Evolutionary conservation across 371 early-diverging fungal species (phyloP), one percentile per base, ranked within the genome.

Genomic region (Syncephalastrum sp.): DNA sequence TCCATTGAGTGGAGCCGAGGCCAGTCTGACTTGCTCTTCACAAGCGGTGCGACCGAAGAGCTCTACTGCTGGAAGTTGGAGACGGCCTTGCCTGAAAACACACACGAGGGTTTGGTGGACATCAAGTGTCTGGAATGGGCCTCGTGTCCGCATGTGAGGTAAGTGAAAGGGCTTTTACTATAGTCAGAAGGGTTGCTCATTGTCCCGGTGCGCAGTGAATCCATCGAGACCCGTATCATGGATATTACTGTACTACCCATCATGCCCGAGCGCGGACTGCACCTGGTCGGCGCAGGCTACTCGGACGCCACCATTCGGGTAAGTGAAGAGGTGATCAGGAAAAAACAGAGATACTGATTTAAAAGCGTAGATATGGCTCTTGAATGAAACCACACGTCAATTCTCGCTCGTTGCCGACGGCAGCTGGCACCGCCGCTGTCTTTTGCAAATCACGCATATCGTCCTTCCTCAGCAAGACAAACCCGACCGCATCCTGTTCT

Each of bases 261-360:
- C 16, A 59, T 66, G 14, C 38, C 65, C 5, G 24, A 53, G 12
- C 66, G 64, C n/a, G 70, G 77, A 3, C 64, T 75, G 15, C 85
- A 85, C 63, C 63, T 85, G 50, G 61, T 85, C 25, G 80, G 76
- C 10, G 77, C 81, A 4, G 83, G 78, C 0, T 85, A 85, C 57
- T 85, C 85, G 0, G 85, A 85, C 65, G 70, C 82, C 1, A 74
- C 77, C 33, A 74, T 82, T n/a, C 65, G 85, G n/a, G 71, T 77
- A 67, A 50, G 63, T 61, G 7, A 10, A 29, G 15, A n/a, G 38
- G 14, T 21, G 2, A 16, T 14, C 5, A 13, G 6, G 17, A 51
- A n/a, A 4, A 6, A 29, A 4, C 15, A 12, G 0, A 21, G 4
- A 47, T 44, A 24, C 44, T 54, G 6, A 55, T 12, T 10, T 5